Base-by-base conservation (phyloP, 805 yeast genomes). In the Barnettozyma vustinii region DNA sequence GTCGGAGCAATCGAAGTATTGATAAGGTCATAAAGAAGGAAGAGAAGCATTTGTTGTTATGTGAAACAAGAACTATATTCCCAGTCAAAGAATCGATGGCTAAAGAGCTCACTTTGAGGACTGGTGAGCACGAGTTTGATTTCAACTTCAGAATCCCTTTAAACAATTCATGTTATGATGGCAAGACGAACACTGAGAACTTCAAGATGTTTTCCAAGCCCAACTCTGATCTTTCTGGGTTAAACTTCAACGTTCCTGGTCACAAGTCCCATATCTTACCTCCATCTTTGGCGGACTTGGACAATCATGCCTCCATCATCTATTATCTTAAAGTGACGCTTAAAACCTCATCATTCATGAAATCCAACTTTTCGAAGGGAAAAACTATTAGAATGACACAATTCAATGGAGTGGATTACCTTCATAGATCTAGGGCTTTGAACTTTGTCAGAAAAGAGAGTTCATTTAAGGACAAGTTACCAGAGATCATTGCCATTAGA, bases 321-420 rank as follows among this genome's bases (percentile, higher is more conserved):
- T 82, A 82, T 59, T 81, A 73, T 57, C 70, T 83, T 45, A 81
- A 81, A 61, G 85, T 73, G 12, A 81, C 86, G 0, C 79, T 81
- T 37, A 77, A 74, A 48, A 59, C 82, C 41, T 64, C 83, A 2
- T 72, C 81, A 4, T 56, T 80, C n/a, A 64, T 78, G 48, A 75
- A 73, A 49, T 47, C 71, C 30, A 81, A 79, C 50, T 57, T 74
- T 30, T 64, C 85, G 33, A 61, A 73, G 15, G 59, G 59, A 1
- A 40, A 66, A 65, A 18, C 57, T 56, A 21, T 52, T 3, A 30
- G 37, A 18, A 21, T 52, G 21, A 13, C 41, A 4, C 50, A 50
- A 15, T 45, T 46, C 25, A 50, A 52, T 37, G 47, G 49, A 2
- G 48, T 50, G 10, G 53, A 50, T 4, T 30, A 47, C 19, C 16